Base-by-base conservation (phyloP, 1,139 yeast genomes). In the Pichia terricola region DNA sequence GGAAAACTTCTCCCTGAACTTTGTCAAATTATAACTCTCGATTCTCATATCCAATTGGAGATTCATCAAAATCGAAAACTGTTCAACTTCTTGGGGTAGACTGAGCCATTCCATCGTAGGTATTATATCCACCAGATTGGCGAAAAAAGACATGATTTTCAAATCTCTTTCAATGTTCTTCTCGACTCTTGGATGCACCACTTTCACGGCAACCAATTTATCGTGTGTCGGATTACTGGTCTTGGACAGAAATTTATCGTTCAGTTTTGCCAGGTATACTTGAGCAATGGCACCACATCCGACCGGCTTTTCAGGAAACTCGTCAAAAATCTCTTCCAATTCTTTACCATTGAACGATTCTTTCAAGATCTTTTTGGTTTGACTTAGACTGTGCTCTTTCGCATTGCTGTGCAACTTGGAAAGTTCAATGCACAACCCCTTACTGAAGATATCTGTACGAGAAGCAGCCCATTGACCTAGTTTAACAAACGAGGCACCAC, bases 391-490 rank as follows among this genome's bases (percentile, higher is more conserved):
- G 64, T 91, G 99, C 4, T 85, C 73, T 47, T 74, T 77, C 11
- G 91, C 89, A 59, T 86, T 79, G 11, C 96, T 85, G 61, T 91
- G 98, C 45, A 91, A 67, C 34, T 75, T 67, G 3, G 87, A 77
- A 56, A 91, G 66, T 57, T 85, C 91, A 27, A 75, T 75, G 62
- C 98, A 91, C 63, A 91, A 65, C 40, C 75, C 86, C 43, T 68
- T 69, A 3, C 96, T 83, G 64, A 91, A 89, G 37, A 91, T 84
- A 63, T 91, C 99, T 0, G 95, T 85, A 64, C 99, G 75, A n/a
- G 96, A 84, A 3, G 97, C 97, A 0, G 98, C 98, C 99, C 99
- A 91, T 68, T 94, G 98, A 4, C 97, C 98, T 50, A 91, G 72
- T 63, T 91, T 91, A 50, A 91, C 86, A 62, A 91, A 91, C 5